A percentile compares a stretch with the other conserved stretches of the same genome.
These are phyloP conservation scores for Panicum virgatum DNA, from an alignment of 202 grass and related monocot genomes.

Conservation along the genomic window DNA sequence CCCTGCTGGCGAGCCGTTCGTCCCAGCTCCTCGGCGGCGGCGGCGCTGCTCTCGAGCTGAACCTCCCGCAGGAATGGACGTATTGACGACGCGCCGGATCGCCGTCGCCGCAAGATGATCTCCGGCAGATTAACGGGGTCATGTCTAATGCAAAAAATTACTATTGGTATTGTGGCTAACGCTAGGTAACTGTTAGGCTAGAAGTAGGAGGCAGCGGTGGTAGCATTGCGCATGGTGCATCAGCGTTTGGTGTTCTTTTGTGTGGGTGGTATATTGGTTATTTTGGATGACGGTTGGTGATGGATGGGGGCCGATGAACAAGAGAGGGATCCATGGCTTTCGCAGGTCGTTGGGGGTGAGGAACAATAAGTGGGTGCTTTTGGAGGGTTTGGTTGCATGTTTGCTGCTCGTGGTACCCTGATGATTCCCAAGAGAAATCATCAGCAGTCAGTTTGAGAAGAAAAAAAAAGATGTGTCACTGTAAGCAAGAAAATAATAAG, in stretches of 20 bases:
- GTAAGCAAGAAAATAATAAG: constrained; percentile 46
- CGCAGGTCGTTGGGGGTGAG: constrained; percentile 9
- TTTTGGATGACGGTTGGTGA: constrained; percentile 44
- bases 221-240: constrained; percentile 16
- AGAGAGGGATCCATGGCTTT: constrained; percentile 30
- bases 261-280: constrained; percentile 57
- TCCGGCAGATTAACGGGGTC: neutral
- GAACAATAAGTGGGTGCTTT: constrained; percentile 42
- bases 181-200: constrained; percentile 49
- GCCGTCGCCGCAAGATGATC: neutral
- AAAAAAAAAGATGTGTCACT: constrained; percentile 23
- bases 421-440: constrained; percentile 5
- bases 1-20: constrained; percentile 35
- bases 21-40: neutral
- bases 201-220: constrained; percentile 40
- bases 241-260: constrained; percentile 54
- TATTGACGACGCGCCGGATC: constrained; percentile 61
- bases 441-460: constrained; percentile 20
- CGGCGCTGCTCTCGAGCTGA: constrained; percentile 6
- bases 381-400: neutral
- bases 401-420: neutral
- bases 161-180: constrained; percentile 20
- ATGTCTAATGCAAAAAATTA: constrained; percentile 7
- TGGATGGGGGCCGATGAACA: constrained; percentile 35
- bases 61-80: constrained; percentile 88